Conservation (phyloP, 371 early-diverging fungal genomes). For the Rhizomucor miehei region DNA sequence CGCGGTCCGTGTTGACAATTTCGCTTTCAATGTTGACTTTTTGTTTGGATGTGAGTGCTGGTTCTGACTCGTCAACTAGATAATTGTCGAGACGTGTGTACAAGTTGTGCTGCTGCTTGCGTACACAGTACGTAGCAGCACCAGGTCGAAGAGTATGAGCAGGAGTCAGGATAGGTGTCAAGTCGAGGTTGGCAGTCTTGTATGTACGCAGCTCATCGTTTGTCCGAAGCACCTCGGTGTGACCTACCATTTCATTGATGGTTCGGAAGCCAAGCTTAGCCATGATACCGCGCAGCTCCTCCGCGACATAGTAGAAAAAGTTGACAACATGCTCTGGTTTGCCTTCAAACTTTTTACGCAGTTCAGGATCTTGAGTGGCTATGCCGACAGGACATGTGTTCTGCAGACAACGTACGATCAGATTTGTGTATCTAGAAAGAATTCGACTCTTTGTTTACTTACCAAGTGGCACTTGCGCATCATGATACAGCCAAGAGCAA, state of each 20-base stretch:
- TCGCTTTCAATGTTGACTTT: conserved; percentile 60
- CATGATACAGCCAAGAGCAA: conserved; percentile 97
- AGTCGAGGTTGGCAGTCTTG: conserved; percentile 86
- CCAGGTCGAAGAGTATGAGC: conserved; percentile 84
- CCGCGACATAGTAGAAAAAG: conserved; percentile 96
- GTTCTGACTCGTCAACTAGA: conserved; percentile 77
- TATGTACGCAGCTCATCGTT: conserved; percentile 68
- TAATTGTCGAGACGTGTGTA: conserved; percentile 58
- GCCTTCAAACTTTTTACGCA: conserved; percentile 93
- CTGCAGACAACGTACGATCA: conserved; percentile 22
- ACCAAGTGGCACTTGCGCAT: conserved; percentile 76
- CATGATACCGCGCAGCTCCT: conserved; percentile 91
- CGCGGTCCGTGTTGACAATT: conserved; percentile 95
- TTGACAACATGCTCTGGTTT: conserved; percentile 95
- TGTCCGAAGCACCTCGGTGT: conserved; percentile 77
- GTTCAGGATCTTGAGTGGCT: conserved; percentile 94
- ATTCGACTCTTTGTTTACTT: too few relatives aligned
- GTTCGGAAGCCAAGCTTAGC: conserved; percentile 91
- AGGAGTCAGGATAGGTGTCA: conserved; percentile 86
- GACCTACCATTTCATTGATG: conserved; percentile 94
- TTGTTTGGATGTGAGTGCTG: conserved; percentile 61
- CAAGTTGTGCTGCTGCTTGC: conserved; percentile 85
- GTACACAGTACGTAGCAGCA: conserved; percentile 77
- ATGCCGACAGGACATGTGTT: conserved; percentile 97
- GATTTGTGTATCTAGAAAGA: not conserved